Base-by-base conservation (phyloP, 2,329 filamentous ascomycete species). In the Parafenestella ontariensis region DNA sequence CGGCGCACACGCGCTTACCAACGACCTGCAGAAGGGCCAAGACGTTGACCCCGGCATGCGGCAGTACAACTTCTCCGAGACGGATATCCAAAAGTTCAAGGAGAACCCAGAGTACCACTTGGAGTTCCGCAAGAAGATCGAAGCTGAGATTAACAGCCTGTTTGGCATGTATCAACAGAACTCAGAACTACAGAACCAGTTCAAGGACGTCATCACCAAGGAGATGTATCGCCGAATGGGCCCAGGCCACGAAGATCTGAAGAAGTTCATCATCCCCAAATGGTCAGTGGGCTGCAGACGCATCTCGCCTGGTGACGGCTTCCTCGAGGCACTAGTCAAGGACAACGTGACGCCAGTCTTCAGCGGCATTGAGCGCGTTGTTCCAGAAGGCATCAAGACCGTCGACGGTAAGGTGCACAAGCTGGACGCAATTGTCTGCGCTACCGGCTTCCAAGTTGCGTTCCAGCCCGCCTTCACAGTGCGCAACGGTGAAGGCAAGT, bases 101-200 rank as follows among this genome's bases (percentile, higher is more conserved):
- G 77, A 83, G 40, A 79, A 91, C 59, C 85, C 88, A 0, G 77
- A 85, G 3, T 79, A 80, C 44, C 72, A 79, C 26, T 74, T 89
- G 17, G 75, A 78, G 53, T 81, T 81, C 59, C 76, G 79, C 49
- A 81, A 79, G 63, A 73, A 77, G 52, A 76, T 82, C 50, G 80
- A 82, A 53, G 76, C 76, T 33, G 79, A 81, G 53, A 76, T 85
- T 29, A 84, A 83, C 59, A 77, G 78, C 29, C 70, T 81, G 3
- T 85, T 84, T 70, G 79, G 79, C 43, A 80, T 84, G 69, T 83
- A 83, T 60, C 73, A 80, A 51, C 81, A 81, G 61, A 77, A 76
- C 21, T 78, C 76, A 0, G 62, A 76, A 46, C 77, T 82, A 60
- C 78, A 78, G 1, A 69, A 74, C 48, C 71, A 74, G 41, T 79